Base-by-base conservation (phyloP, 2,329 filamentous ascomycete genomes). In the Aureobasidium leucospermi region DNA sequence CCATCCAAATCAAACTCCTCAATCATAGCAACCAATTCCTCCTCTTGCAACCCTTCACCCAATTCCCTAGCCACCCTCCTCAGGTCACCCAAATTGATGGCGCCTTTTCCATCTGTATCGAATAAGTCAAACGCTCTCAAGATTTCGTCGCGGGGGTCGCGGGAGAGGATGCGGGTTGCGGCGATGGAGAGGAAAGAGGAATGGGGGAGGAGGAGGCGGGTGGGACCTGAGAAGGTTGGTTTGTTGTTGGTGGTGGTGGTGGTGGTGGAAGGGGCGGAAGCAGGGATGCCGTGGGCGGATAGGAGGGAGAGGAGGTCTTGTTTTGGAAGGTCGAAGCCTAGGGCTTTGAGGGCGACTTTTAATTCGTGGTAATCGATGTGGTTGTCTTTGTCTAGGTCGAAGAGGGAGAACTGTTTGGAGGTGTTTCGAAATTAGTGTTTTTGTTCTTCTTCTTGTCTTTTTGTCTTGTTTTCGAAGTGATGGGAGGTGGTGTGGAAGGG, bases 301-400 rank as follows among this genome's bases (percentile, higher is more conserved):
- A 99, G 82, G 63, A 95, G 84, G 47, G 82, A 78, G 68, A 93
- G 86, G 62, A 96, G 90, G 67, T 96, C 90, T 63, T 85, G 79
- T 73, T 96, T 96, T 61, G 90, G 83, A 52, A 96, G 80, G 68
- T 95, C 90, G 78, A 97, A 97, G 64, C 94, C 94, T 1, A 99
- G 85, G 3, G 94, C 94, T 72, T 95, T 94, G 68, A 97, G 86
- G 62, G 93, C 91, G 76, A 97, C 94, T 75, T 94, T 93, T 72
- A 97, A 89, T 76, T 99, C 94, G 77, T 97, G 94, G 79, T 96
- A 97, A 78, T 97, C 93, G 70, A 99, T 90, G 74, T 89, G 86
- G 48, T 86, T 84, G 77, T 97, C 92, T 73, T 95, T 93, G 80
- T 97, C 93, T 69, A 96, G 88, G 73, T 97, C 94, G 80, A 99